phyloP scores from a whole-genome alignment of 2,329 filamentous ascomycete genomes.

The Colletotrichum cereale region DNA sequence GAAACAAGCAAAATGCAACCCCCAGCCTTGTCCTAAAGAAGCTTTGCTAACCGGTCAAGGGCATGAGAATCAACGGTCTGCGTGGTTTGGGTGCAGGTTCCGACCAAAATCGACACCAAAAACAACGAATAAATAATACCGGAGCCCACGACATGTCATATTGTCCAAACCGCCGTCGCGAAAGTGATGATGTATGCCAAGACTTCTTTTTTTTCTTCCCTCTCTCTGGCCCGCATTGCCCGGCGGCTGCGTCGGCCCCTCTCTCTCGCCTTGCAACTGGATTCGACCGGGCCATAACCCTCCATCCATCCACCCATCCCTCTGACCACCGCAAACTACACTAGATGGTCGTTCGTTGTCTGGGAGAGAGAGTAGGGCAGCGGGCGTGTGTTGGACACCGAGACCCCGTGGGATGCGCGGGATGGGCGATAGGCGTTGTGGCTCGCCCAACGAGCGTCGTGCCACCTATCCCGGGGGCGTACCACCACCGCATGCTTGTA shows the following conservation, averaged over 20 bases:
- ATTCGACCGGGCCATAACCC: conserved; percentile 2
- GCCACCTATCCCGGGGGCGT: neutral
- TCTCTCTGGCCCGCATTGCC: conserved; percentile 8
- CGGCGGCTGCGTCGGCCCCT: conserved; percentile 26
- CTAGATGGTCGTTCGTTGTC: too few species aligned
- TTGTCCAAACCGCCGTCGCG: conserved; percentile 2
- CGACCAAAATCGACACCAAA: too few species aligned
- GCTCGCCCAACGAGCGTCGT: conserved; percentile 9
- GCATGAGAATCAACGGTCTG: neutral
- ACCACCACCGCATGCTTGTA: too few species aligned
- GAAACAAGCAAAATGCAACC: neutral
- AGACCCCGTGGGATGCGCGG: conserved; percentile 14
- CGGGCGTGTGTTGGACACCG: conserved; percentile 21
- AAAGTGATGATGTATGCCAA: conserved; percentile 35
- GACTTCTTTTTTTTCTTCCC: neutral
- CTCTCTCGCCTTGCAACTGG: conserved; percentile 1
- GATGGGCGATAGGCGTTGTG: neutral
- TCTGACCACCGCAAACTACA: conserved; percentile 1
- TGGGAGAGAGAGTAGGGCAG: conserved; percentile 12
- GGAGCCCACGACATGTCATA: too few species aligned
- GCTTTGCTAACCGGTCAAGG: neutral
- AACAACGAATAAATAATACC: too few species aligned
- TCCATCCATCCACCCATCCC: conserved; percentile 3
- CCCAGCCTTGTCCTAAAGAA: neutral
- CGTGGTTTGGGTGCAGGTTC: neutral